Evolutionary conservation across 2,329 filamentous ascomycete species (phyloP), one percentile per base, ranked within the genome.

Genomic region (Colletotrichum sojae): DNA sequence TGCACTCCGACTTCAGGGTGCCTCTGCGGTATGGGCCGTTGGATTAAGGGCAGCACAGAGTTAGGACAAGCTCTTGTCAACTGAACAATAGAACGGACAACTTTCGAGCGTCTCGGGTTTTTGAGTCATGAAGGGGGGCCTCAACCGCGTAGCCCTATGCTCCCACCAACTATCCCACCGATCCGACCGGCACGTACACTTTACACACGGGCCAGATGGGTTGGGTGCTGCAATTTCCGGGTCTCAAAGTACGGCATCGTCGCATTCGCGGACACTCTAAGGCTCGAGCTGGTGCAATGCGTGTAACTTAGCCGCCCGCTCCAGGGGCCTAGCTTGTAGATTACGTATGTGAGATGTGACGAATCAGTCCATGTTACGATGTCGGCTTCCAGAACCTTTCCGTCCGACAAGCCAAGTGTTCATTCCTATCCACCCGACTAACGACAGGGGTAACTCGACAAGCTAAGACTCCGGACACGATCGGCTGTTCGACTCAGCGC

Each of bases 1-100:
- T 68, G n/a, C 65, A 68, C 39, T 68, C 61, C 2, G 65, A 65
- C 12, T 68, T 68, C n/a, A 22, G 39, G 2, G 46, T 31, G 2
- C 61, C 61, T 31, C 39, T 68, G 46, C 48, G 60, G 3, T 65
- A 68, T 1, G 61, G 65, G 3, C 65, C 65, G 5, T 49, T 68
- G 40, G 61, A 68, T 31, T 65, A 64, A 36, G 31, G n/a, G 27
- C 8, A 13, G 13, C 18, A 15, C 12, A 40, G 13, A 6, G 10
- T 22, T 27, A 18, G 39, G 20, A 31, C 9, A 62, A 54, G 36
- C 59, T 62, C 36, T 27, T 53, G 49, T 54, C 49, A 45, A 15
- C 18, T 22, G 31, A 62, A 54, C 10, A 27, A 25, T 3, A 52
- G 1, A 27, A 13, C 6, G 6, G 22, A 52, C 22, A 2, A 52